Evolutionary conservation across 2,329 filamentous ascomycete species (phyloP).

Genomic region (Penicillium hordei): DNA sequence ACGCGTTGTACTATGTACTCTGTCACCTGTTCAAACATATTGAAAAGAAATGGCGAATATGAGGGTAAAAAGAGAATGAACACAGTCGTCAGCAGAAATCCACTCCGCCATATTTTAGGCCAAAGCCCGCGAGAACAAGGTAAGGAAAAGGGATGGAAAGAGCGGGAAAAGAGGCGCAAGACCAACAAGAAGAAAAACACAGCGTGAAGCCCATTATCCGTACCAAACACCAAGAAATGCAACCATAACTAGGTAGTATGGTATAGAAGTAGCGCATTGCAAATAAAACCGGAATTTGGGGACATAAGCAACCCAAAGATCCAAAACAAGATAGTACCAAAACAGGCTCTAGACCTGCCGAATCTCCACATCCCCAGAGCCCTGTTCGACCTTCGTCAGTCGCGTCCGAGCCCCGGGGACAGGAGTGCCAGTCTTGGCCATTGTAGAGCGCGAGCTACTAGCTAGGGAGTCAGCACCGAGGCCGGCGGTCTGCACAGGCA

Average conservation of each 20-base stretch:
- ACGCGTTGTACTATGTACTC: conserved; percentile 6
- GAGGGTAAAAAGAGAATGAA: background rate
- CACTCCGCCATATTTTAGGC: background rate
- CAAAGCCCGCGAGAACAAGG: background rate
- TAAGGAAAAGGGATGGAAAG: background rate
- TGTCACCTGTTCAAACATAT: background rate
- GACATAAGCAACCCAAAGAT: background rate
- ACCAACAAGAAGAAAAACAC: background rate
- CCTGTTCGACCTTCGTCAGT: conserved; percentile 23
- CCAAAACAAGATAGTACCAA: background rate
- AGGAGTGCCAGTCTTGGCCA: conserved; percentile 14
- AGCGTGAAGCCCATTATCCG: background rate
- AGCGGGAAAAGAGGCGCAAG: background rate
- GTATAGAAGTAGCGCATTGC: background rate
- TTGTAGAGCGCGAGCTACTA: conserved; percentile 32
- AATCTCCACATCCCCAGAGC: conserved; percentile 25
- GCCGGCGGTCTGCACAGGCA: conserved; percentile 11
- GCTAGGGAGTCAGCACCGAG: conserved; percentile 25
- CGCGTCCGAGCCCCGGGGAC: conserved; percentile 19
- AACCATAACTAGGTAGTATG: conserved; percentile 4
- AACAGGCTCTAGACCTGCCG: conserved; percentile 24
- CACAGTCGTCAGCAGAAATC: background rate
- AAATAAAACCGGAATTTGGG: background rate
- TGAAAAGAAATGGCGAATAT: background rate
- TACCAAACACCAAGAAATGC: conserved; percentile 6